Evolutionary conservation across 2,329 filamentous ascomycete genomes (phyloP), one percentile per base, ranked within the genome.

Genomic region (Phyllosticta citribraziliensis): DNA sequence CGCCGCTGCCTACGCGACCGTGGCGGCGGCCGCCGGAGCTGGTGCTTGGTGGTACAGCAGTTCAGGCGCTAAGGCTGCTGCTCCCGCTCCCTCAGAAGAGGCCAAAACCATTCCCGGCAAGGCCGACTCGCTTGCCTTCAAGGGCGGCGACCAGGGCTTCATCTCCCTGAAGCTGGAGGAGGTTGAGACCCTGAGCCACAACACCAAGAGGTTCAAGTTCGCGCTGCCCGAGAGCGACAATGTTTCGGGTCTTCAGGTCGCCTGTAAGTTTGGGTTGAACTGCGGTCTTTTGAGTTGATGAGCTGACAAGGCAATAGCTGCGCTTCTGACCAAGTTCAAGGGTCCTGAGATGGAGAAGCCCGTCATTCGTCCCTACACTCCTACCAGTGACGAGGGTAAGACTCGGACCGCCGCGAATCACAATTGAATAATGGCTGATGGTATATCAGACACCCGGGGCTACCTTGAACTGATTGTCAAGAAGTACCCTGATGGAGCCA

Each of bases 121-220:
- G 60, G 71, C 66, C 64, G 72, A 75, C 51, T 80, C 80, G 72
- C 73, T 75, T 65, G 79, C 81, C 62, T 87, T 97, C 74, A 88
- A 83, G 35, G 92, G 93, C 66, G 91, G 90, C 66, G 90, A 96
- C 64, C 91, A 97, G 77, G 92, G 91, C 67, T 97, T 91, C 77
- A 75, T 97, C 65, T 86, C 85, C 64, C 82, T 97, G 67, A 86
- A 88, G 78, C 81, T 97, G 61, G 84, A 90, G 61, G 85, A 87
- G 61, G 83, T 91, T 56, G 88, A 96, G 77, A 77, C 80, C 54
- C 77, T 97, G 78, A 97, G 91, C 80, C 88, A 92, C 82, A 97
- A 97, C 82, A 95, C 91, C 69, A 97, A 97, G 85, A 87, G 84
- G 69, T 82, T 97, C 73, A 86, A 89, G 68, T 97, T 99, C 77